These are phyloP conservation scores for Didymella lethalis DNA, from an alignment of 2,329 filamentous ascomycete species.

Conservation along the genomic window DNA sequence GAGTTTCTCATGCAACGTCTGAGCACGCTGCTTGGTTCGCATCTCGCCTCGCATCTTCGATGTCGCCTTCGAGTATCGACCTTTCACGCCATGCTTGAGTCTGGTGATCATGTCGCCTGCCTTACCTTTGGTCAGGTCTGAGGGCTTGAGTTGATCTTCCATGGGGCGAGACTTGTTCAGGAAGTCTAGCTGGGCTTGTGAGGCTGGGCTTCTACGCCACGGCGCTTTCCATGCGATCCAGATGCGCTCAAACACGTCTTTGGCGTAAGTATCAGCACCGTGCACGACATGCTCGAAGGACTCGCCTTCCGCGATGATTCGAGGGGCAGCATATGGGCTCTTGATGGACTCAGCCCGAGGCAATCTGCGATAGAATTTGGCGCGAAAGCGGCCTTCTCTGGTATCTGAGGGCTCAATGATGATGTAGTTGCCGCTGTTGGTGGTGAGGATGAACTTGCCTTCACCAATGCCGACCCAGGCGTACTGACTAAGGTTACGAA, in stretches of 20 bases:
- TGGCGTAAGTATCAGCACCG: conserved; percentile 83
- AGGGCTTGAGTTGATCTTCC: conserved; percentile 61
- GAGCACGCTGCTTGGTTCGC: conserved; percentile 57
- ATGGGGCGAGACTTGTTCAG: conserved; percentile 70
- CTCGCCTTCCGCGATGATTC: conserved; percentile 69
- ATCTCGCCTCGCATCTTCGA: conserved; percentile 39
- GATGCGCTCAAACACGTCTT: conserved; percentile 68
- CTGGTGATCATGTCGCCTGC: conserved; percentile 94
- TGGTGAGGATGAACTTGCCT: conserved; percentile 74
- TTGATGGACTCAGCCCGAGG: conserved; percentile 47
- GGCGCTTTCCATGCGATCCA: conserved; percentile 71
- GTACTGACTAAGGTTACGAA: conserved; percentile 75
- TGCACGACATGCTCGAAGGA: conserved; percentile 80
- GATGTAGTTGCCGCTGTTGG: conserved; percentile 66
- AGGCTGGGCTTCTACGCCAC: conserved; percentile 76
- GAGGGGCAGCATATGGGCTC: conserved; percentile 72
- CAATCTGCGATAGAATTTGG: conserved; percentile 55
- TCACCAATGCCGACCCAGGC: conserved; percentile 84
- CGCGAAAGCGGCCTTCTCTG: conserved; percentile 48
- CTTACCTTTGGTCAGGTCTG: conserved; percentile 76
- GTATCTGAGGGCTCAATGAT: conserved; percentile 58
- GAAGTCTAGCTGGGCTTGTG: conserved; percentile 68
- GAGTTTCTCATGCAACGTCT: conserved; percentile 51
- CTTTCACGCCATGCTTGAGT: conserved; percentile 79
- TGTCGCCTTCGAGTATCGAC: conserved; percentile 57